These are phyloP conservation scores for Pyrenophora tritici-repentis DNA, from an alignment of 2,329 filamentous ascomycete species.

Conservation along the genomic window DNA sequence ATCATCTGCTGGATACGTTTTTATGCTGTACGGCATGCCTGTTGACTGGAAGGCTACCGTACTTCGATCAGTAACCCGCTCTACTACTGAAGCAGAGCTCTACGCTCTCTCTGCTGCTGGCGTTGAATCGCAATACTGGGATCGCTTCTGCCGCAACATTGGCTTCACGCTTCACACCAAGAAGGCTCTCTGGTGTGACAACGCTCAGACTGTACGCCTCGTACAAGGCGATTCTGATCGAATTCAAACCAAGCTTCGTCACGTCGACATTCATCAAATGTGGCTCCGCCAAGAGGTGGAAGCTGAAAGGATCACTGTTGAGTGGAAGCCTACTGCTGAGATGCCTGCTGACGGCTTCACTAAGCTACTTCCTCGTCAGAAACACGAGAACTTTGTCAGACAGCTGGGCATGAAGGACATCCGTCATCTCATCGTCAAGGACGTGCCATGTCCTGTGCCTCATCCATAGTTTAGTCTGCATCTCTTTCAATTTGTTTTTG, in stretches of 20 bases:
- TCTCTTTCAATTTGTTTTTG: too few relatives aligned
- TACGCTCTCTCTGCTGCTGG: neutral
- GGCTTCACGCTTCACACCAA: neutral
- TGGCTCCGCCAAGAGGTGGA: neutral
- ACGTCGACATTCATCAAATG: neutral
- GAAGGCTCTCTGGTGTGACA: neutral
- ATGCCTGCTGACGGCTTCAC: neutral
- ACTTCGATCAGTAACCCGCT: neutral
- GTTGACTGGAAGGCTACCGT: neutral
- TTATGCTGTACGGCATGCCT: neutral
- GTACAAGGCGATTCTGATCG: neutral
- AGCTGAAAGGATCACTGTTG: neutral
- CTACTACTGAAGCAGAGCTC: neutral
- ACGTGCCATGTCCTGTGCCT: neutral
- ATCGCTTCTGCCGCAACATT: slow-evolving; percentile 1
- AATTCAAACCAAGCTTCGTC: neutral
- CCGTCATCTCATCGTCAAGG: neutral
- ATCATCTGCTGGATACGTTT: neutral
- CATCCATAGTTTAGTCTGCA: too few relatives aligned
- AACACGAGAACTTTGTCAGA: neutral
- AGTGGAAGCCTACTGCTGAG: neutral
- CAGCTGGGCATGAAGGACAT: neutral
- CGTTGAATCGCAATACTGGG: slow-evolving; percentile 1
- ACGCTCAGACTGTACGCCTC: slow-evolving; percentile 4
- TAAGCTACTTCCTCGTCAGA: neutral